Conservation (phyloP, 208 protist genomes). For the Leishmania tarentolae region DNA sequence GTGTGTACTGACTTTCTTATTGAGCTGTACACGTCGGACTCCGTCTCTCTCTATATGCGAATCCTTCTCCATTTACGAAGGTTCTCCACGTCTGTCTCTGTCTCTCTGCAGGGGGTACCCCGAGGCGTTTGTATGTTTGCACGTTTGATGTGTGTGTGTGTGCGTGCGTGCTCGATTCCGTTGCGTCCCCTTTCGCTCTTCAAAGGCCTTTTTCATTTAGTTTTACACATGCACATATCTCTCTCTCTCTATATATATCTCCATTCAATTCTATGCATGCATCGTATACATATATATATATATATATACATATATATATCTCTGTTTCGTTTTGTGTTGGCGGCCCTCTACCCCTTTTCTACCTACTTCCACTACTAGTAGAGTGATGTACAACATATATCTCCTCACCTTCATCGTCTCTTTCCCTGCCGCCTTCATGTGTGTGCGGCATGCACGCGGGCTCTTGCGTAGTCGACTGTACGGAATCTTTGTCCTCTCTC, state of each 20-base stretch:
- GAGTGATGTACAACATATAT: conserved; percentile 9
- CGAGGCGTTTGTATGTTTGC: not conserved
- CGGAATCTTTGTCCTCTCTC: conserved; percentile 2
- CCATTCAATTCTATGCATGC: not conserved
- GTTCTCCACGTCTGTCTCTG: not conserved
- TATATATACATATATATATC: not conserved
- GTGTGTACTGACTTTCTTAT: not conserved
- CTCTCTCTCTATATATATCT: no score
- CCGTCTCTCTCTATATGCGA: not conserved
- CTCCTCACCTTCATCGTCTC: not conserved
- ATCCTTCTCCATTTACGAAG: not conserved
- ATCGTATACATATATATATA: not conserved
- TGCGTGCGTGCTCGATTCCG: not conserved
- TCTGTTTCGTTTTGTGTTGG: not conserved
- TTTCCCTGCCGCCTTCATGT: not conserved
- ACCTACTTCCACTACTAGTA: conserved; percentile 1
- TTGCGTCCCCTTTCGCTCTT: not conserved
- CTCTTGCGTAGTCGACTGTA: conserved; percentile 6
- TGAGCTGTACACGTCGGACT: not conserved
- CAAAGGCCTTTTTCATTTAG: conserved; percentile 9
- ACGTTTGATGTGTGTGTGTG: not conserved
- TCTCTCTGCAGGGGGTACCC: not conserved
- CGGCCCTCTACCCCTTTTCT: conserved; percentile 4
- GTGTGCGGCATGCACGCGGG: not conserved
- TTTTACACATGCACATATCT: not conserved